Evolutionary conservation across 2,329 filamentous ascomycete genomes (phyloP), one percentile per base, ranked within the genome.

Genomic region (Hirsutella rhossiliensis): DNA sequence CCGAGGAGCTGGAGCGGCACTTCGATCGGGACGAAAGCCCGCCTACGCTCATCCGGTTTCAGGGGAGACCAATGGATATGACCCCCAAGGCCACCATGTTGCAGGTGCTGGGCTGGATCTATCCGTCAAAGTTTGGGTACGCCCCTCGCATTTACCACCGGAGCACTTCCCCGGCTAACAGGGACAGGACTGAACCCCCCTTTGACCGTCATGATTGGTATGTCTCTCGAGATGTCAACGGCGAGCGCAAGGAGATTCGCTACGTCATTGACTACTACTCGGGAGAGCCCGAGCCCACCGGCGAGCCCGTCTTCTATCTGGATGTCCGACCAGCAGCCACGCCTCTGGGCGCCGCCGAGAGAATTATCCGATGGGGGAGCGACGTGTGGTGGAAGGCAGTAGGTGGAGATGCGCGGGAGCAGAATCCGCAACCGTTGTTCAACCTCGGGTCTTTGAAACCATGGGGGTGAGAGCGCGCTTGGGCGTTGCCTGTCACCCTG

Each of bases 201-300:
- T 98, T 98, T 56, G 92, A 98, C 64, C 80, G 92, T 48, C 92
- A 98, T 61, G 92, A 98, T 62, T 98, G 92, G 92, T 97, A 83
- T 59, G 85, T 98, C 37, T 76, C 85, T 51, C 76, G 92, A 49
- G 75, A 82, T 30, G 65, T 75, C 41, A 72, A 80, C 43, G 86
- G 85, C 27, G 61, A 80, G 46, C 72, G 70, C 55, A 83, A 82
- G 60, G 82, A 96, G 68, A 72, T 96, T 39, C 79, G 92, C 56
- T 98, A 98, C 62, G 80, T 98, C 45, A 98, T 98, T 60, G 92
- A 98, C 63, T 97, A 95, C 65, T 97, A 97, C 64, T 82, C 84
- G 30, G 90, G 81, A 6, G 80, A 82, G 20, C 82, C 84, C 1
- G 87, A 94, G 56, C 78, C 82, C 3, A 85, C 78, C 0, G 92